phyloP scores from a whole-genome alignment of 2,329 filamentous ascomycete genomes.

The Colletotrichum sp. region DNA sequence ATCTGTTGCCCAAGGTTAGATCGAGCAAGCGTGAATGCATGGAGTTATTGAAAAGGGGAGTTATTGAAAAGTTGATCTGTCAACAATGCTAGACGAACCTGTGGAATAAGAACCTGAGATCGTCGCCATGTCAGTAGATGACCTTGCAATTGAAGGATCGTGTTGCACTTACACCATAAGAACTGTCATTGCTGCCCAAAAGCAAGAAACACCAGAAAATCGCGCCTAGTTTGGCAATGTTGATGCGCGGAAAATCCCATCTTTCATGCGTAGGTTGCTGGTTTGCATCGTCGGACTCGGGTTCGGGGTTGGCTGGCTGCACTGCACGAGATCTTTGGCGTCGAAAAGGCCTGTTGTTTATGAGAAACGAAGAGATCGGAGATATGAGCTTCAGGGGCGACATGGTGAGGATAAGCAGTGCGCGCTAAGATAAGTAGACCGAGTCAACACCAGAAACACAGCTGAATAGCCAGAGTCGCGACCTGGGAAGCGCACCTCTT shows the following conservation, averaged over 20 bases:
- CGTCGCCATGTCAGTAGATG: not conserved
- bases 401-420: not conserved
- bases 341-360: not conserved
- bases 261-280: not conserved
- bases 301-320: not conserved
- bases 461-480: not conserved
- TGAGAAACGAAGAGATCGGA: not conserved
- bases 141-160: not conserved
- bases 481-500: not conserved
- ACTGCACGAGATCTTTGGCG: not conserved
- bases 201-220: not conserved
- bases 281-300: not conserved
- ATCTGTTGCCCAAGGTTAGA: constrained; percentile 41
- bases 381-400: not conserved
- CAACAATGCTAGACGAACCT: not conserved
- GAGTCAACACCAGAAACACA: not conserved
- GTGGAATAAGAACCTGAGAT: not conserved
- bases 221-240: not conserved
- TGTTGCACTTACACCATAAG: not conserved
- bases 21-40: not conserved
- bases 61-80: not conserved
- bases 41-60: not conserved
- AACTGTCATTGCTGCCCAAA: not conserved
- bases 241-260: not conserved
- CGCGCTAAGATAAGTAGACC: not conserved